Percentiles rank a stretch among this genome's conserved stretches.
phyloP scores from a whole-genome alignment of 768 basidiomycete species.

The Hypholoma sublateritium region DNA sequence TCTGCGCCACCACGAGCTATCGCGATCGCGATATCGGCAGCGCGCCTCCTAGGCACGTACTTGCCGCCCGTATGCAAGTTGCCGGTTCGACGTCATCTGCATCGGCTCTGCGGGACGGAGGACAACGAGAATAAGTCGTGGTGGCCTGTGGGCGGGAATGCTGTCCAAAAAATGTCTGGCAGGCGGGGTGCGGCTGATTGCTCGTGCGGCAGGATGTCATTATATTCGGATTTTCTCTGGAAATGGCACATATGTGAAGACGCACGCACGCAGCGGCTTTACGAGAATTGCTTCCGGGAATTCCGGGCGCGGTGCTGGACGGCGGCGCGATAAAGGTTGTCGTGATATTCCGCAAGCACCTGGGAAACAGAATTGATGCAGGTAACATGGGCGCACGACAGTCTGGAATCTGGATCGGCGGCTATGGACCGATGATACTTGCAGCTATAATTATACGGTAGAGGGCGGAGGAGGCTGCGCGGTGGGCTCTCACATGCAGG shows the following conservation, averaged over 20 bases:
- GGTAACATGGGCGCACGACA: background rate
- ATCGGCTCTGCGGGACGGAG: conserved; percentile 6
- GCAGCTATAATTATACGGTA: background rate
- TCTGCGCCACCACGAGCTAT: background rate
- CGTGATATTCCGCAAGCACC: background rate
- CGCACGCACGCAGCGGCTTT: conserved; percentile 1
- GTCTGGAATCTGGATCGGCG: background rate
- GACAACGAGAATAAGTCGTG: background rate
- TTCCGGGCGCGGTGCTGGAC: conserved; percentile 3
- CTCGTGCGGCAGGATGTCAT: background rate
- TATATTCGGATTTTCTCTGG: conserved; percentile 1
- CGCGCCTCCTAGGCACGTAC: background rate
- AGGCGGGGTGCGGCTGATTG: background rate
- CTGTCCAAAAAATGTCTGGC: too few species aligned
- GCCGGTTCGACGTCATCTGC: conserved; percentile 7
- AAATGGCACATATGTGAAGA: conserved; percentile 7
- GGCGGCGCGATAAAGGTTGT: background rate
- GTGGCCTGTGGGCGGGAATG: background rate
- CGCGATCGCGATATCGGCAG: background rate
- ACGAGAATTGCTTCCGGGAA: conserved; percentile 4
- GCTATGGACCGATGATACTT: background rate
- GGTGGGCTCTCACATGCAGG: too few species aligned
- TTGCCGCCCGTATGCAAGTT: background rate
- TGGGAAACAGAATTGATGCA: conserved; percentile 1
- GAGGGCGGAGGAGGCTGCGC: too few species aligned